Evolutionary conservation across 768 basidiomycete species (phyloP), one percentile per base, ranked within the genome.

Genomic region (Epithele typhae): DNA sequence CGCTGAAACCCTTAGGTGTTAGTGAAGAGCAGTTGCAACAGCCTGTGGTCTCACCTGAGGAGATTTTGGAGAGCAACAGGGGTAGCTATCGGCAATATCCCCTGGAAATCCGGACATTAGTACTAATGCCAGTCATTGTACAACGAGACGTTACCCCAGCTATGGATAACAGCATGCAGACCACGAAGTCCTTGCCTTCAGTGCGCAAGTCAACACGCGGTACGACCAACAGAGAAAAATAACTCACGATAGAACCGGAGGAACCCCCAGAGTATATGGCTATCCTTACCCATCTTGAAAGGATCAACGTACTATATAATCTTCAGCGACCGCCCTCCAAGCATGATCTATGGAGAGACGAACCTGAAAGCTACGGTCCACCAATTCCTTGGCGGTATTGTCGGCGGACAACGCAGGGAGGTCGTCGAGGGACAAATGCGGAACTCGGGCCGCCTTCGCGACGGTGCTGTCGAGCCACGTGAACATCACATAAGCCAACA

Each of bases 401-500:
- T 68, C 68, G 52, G 79, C 76, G 4, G 76, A 70, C 17, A 80
- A 53, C 1, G 71, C 70, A 14, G 77, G 78, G 0, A 75, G 49
- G 39, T 67, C 52, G 2, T 71, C 67, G 25, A 63, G 62, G 2
- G 72, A 55, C 1, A 81, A 50, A 52, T 76, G 75, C 4, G 66
- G 43, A 4, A 70, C 57, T 17, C 64, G 59, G 44, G 68, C 67
- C 0, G 71, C 76, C 10, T 61, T 53, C 38, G 66, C 65, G 25
- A 82, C 63, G 18, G 74, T 60, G 8, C 68, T 68, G 52, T 84
- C 77, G 43, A 84, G 64, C 64, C 73, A 85, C 23, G 66, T 62
- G 57, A 70, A 83, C 3, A 69, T 57, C 12, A 74, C 22, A 38
- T 68, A 64, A 4, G 61, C 60, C 25, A 56, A 50, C 35, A 51